These are phyloP conservation scores for Plasmodium malariae DNA, from an alignment of 169 alveolate genomes.

Conservation along the genomic window DNA sequence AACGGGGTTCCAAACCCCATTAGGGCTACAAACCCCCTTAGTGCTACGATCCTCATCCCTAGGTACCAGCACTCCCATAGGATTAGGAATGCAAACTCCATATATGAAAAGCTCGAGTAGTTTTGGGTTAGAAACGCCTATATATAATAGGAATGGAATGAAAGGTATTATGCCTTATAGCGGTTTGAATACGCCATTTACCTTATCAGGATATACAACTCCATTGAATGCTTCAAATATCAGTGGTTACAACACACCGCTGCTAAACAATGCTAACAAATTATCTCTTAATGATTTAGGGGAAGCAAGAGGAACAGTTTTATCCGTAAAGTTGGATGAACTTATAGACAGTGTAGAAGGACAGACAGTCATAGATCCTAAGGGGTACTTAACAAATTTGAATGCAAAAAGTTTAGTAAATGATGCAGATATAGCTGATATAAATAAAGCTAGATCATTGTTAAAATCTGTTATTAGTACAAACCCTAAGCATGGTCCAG, in stretches of 20 bases:
- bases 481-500: constrained; percentile 97
- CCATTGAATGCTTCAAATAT: constrained; percentile 82
- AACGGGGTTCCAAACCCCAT: constrained; percentile 83
- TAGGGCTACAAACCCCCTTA: constrained; percentile 85
- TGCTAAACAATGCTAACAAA: constrained; percentile 22
- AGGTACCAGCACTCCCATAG: constrained; percentile 90
- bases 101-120: constrained; percentile 14
- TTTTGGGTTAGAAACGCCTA: constrained; percentile 55
- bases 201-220: constrained; percentile 63
- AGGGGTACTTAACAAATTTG: constrained; percentile 95
- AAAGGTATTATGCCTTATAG: constrained; percentile 4
- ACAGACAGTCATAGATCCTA: constrained; percentile 96
- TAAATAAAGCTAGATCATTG: constrained; percentile 94
- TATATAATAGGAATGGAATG: neutral
- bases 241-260: constrained; percentile 82
- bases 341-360: constrained; percentile 95
- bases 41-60: constrained; percentile 87
- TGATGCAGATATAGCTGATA: constrained; percentile 95
- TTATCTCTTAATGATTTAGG: constrained; percentile 91
- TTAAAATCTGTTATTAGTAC: constrained; percentile 92
- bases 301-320: constrained; percentile 95
- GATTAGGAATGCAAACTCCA: constrained; percentile 89
- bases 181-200: constrained; percentile 37
- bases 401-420: constrained; percentile 84
- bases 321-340: constrained; percentile 94